Evolutionary conservation across 192 early-diverging fungal species (phyloP).

Genomic region (Podochytrium sp.): DNA sequence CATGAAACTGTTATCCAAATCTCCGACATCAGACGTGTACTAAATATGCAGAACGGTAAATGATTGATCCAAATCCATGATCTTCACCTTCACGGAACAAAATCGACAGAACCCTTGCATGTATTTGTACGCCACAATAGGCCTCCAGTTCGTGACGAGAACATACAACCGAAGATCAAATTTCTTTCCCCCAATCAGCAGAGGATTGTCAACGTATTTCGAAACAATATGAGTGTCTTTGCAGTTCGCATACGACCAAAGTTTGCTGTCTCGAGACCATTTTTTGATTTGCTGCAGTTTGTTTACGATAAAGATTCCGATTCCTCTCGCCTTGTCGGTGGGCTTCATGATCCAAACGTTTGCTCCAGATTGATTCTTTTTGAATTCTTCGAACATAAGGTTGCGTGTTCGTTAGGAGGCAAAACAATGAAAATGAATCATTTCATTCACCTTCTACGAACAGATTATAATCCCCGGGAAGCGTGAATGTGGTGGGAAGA

Average conservation of each 20-base stretch:
- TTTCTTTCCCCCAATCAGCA: constrained; percentile 62
- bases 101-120: constrained; percentile 56
- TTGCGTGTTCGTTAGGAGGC: too few relatives aligned
- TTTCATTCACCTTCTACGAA: constrained; percentile 53
- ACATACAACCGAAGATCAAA: constrained; percentile 63
- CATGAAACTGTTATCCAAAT: constrained; percentile 63
- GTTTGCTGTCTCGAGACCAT: constrained; percentile 60
- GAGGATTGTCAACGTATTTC: constrained; percentile 58
- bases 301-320: constrained; percentile 66
- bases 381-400: too few relatives aligned
- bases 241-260: constrained; percentile 63
- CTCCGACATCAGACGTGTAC: constrained; percentile 53
- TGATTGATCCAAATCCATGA: neutral
- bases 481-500: constrained; percentile 55
- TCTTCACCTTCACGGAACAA: constrained; percentile 35
- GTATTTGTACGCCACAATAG: constrained; percentile 61
- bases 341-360: constrained; percentile 69
- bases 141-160: constrained; percentile 60
- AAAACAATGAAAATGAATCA: neutral
- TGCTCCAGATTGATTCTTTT: constrained; percentile 40
- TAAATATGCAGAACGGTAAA: constrained; percentile 38
- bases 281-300: constrained; percentile 61
- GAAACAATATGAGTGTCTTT: constrained; percentile 64
- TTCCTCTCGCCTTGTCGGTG: constrained; percentile 63
- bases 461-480: constrained; percentile 64